Conservation (phyloP, 2,329 filamentous ascomycete genomes). For the Talaromyces sp. region DNA sequence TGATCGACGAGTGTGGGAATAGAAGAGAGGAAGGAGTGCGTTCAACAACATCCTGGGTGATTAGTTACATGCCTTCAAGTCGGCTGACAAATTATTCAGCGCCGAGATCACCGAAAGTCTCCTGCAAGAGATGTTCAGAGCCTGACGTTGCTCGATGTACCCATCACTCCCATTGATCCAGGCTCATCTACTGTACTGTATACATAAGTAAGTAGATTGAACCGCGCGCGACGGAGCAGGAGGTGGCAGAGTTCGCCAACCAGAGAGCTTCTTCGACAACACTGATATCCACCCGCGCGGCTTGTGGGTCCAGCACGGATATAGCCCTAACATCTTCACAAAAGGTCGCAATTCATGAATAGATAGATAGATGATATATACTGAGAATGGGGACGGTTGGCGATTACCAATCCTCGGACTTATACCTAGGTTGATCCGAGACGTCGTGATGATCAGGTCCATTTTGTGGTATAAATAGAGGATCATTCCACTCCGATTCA, state of each 20-base stretch:
- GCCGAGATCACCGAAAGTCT: background rate
- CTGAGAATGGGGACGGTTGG: background rate
- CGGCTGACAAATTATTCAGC: conserved; percentile 11
- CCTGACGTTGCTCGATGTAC: background rate
- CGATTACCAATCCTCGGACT: conserved; percentile 1
- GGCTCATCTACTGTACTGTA: background rate
- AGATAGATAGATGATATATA: too few relatives aligned
- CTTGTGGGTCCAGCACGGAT: background rate
- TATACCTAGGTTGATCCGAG: background rate
- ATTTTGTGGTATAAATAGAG: background rate
- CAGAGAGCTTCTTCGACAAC: background rate
- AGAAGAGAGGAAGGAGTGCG: background rate
- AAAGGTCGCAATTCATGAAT: background rate
- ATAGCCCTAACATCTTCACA: background rate
- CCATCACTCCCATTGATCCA: background rate
- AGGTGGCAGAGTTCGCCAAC: background rate
- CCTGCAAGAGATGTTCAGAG: too few relatives aligned
- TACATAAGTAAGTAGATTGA: too few relatives aligned
- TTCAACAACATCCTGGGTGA: background rate
- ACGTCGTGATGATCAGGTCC: background rate
- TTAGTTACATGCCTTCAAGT: background rate
- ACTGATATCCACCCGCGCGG: background rate
- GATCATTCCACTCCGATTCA: background rate
- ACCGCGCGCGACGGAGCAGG: background rate
- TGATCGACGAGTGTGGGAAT: background rate